Base-by-base conservation (phyloP, 2,329 filamentous ascomycete species). In the Zymoseptoria brevis region DNA sequence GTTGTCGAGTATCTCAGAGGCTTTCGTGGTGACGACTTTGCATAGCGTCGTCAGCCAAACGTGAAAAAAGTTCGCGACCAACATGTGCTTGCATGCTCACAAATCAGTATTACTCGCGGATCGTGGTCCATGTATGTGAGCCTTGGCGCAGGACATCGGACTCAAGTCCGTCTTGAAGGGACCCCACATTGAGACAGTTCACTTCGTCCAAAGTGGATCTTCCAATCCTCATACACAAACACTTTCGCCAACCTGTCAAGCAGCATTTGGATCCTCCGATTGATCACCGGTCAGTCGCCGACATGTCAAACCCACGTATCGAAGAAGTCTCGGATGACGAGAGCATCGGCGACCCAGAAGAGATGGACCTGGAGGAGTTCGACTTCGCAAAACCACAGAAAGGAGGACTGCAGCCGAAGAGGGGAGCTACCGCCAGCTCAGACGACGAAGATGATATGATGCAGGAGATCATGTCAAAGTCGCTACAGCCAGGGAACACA, bases 311-410 rank as follows among this genome's bases (percentile, higher is more conserved):
- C 79, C 85, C 92, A 61, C 87, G 87, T 62, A 87, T 97, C 75
- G 94, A 99, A 82, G 94, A 97, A 76, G 87, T 96, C 63, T 90
- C 87, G 61, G 90, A 95, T 79, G 86, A 83, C 74, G 90, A 88
- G 13, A 55, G 64, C 35, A 75, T 75, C 66, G 75, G 76, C 66
- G 93, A 97, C 77, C 90, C 93, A 56, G 89, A 90, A 64, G 91
- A 96, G 76, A 87, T 87, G 74, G 88, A 94, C 76, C 88, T 86
- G 72, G 88, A 94, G 75, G 89, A 71, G 60, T 77, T 79, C 64
- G 82, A 73, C 75, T 82, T 75, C 63, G 72, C 66, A 51, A 67
- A 66, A 35, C 67, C 70, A 49, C 61, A 66, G 54, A 61, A 68
- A 55, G 60, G 64, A 54, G 62, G 60, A 8, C 63, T 66, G 53